Percentiles rank a stretch among this genome's conserved stretches.
Conservation (phyloP, 2,329 filamentous ascomycete genomes). For the Fusarium concolor region DNA sequence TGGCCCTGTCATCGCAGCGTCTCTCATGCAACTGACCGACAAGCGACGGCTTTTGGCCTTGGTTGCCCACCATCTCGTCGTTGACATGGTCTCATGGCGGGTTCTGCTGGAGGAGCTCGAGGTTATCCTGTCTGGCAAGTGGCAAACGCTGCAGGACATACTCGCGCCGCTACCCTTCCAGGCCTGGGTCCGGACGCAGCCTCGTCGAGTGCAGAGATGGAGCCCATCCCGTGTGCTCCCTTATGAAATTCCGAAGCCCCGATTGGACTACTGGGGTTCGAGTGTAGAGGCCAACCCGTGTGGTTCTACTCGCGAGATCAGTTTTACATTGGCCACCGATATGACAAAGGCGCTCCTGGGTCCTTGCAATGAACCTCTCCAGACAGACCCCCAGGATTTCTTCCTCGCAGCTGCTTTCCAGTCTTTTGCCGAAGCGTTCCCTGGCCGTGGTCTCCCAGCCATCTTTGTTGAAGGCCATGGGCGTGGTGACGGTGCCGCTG, state of each 20-base stretch:
- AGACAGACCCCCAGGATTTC: neutral
- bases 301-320: neutral
- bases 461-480: constrained; percentile 1
- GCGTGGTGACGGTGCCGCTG: neutral
- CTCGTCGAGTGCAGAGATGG: neutral
- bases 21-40: neutral
- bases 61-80: neutral
- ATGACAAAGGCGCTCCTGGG: neutral
- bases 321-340: neutral
- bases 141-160: neutral
- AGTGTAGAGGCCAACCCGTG: neutral
- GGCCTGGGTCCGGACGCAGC: neutral
- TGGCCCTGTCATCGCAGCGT: neutral
- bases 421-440: neutral
- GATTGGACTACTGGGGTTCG: neutral
- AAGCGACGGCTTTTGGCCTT: neutral
- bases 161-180: neutral
- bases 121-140: neutral
- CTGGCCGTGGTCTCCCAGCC: neutral
- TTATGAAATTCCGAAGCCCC: neutral
- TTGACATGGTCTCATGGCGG: constrained; percentile 3
- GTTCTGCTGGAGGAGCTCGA: neutral
- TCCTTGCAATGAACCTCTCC: neutral
- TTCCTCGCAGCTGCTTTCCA: neutral
- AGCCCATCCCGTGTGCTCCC: neutral